Conservation (phyloP, 208 protist species). For the Crithidia expoeki region DNA sequence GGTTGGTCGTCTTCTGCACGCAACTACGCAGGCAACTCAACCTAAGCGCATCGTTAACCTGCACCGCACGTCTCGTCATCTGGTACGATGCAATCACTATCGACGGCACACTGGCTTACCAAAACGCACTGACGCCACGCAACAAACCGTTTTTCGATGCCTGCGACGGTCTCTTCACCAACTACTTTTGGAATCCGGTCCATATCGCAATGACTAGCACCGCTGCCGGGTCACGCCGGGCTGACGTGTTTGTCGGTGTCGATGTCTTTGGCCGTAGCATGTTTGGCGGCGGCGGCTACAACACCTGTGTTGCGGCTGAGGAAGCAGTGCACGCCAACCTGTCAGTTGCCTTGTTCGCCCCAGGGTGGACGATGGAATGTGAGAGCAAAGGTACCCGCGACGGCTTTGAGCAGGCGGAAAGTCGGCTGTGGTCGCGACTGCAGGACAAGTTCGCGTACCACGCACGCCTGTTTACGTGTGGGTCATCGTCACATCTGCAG, state of each 20-base stretch:
- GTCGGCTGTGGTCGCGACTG: constrained; percentile 56
- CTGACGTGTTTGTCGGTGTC: constrained; percentile 82
- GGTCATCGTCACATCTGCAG: not conserved
- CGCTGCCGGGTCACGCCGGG: constrained; percentile 35
- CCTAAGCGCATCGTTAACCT: not conserved
- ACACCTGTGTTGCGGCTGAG: constrained; percentile 52
- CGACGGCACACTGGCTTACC: constrained; percentile 61
- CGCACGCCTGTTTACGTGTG: not conserved
- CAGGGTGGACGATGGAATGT: constrained; percentile 85
- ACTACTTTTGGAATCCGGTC: constrained; percentile 87
- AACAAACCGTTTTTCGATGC: constrained; percentile 89
- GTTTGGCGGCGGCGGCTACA: constrained; percentile 81
- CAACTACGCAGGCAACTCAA: constrained; percentile 57
- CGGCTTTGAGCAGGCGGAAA: constrained; percentile 54
- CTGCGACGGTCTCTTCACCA: constrained; percentile 87
- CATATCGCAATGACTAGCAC: constrained; percentile 36
- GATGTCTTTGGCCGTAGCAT: constrained; percentile 85
- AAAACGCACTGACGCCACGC: constrained; percentile 74
- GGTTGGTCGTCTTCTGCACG: constrained; percentile 56
- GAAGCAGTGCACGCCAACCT: constrained; percentile 31
- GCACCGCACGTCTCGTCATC: constrained; percentile 46
- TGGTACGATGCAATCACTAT: constrained; percentile 93
- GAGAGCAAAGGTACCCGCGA: constrained; percentile 46
- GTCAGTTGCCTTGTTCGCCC: constrained; percentile 91
- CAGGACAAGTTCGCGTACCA: constrained; percentile 43